Evolutionary conservation across 73 alveolate species (phyloP).

Genomic region (Paraurostyla sp.): DNA sequence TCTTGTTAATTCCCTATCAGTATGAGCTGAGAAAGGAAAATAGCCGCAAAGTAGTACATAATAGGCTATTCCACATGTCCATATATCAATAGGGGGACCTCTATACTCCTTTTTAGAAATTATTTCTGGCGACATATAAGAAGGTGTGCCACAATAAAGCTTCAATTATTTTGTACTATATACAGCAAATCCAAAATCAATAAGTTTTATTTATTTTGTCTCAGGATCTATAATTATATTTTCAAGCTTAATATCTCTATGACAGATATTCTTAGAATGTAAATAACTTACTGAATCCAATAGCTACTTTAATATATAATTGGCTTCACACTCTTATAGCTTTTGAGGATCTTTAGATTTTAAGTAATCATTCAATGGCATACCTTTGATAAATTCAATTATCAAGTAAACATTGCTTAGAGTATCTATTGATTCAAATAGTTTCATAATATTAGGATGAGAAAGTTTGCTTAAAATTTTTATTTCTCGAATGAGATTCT

Average conservation of each 20-base stretch:
- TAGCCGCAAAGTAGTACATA: conserved; percentile 73
- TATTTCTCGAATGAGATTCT: conserved; percentile 73
- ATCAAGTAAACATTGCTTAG: conserved; percentile 58
- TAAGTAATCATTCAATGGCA: conserved; percentile 59
- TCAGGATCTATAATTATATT: conserved; percentile 39
- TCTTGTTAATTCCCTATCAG: conserved; percentile 74
- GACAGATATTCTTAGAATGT: conserved; percentile 42
- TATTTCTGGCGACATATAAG: conserved; percentile 86
- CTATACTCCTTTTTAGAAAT: conserved; percentile 75
- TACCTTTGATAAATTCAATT: conserved; percentile 67
- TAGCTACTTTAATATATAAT: conserved; percentile 44
- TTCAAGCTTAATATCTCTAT: conserved; percentile 62
- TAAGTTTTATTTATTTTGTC: conserved; percentile 9
- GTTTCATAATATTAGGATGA: conserved; percentile 69
- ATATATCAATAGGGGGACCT: conserved; percentile 80
- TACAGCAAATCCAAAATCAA: conserved; percentile 64
- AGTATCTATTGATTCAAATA: conserved; percentile 71
- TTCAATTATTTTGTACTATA: conserved; percentile 18
- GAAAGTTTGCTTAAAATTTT: conserved; percentile 48
- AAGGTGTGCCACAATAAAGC: conserved; percentile 83
- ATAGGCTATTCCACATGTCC: conserved; percentile 80
- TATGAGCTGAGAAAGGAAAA: conserved; percentile 75
- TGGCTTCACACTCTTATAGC: conserved; percentile 70
- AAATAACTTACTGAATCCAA: conserved; percentile 1
- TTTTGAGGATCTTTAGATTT: conserved; percentile 44